Evolutionary conservation across 139 green algal species (phyloP).

Genomic region (Haematococcus lacustris): DNA sequence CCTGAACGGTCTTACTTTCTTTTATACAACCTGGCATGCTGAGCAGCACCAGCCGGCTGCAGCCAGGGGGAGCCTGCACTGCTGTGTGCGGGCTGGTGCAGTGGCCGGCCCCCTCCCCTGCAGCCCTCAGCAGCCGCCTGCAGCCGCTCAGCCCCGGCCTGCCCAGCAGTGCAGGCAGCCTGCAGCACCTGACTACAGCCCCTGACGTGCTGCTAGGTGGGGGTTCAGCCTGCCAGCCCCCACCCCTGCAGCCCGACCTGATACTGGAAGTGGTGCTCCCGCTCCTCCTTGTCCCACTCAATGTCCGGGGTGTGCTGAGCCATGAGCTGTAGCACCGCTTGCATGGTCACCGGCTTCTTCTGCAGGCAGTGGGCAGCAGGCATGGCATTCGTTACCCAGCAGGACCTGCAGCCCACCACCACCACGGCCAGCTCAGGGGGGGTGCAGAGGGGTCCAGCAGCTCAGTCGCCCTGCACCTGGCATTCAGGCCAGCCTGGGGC

Average conservation of each 20-base stretch:
- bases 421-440: not conserved
- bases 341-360: not conserved
- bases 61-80: too few species aligned
- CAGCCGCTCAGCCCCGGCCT: too few species aligned
- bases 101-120: too few species aligned
- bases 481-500: not conserved
- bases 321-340: not conserved
- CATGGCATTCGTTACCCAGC: not conserved
- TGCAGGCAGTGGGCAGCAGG: not conserved
- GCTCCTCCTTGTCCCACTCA: not conserved
- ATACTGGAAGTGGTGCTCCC: conserved; percentile 2
- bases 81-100: too few species aligned
- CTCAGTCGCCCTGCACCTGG: not conserved
- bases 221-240: not conserved
- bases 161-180: too few species aligned
- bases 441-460: not conserved
- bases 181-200: too few species aligned
- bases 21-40: too few species aligned
- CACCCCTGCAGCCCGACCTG: not conserved
- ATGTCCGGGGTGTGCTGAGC: not conserved
- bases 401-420: too few species aligned
- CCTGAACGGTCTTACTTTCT: too few species aligned
- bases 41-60: too few species aligned
- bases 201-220: not conserved
- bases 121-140: too few species aligned